A percentile compares a stretch with the other conserved stretches of the same genome.
These are phyloP conservation scores for Hydnomerulius pinastri DNA, from an alignment of 768 basidiomycete species.

Conservation along the genomic window DNA sequence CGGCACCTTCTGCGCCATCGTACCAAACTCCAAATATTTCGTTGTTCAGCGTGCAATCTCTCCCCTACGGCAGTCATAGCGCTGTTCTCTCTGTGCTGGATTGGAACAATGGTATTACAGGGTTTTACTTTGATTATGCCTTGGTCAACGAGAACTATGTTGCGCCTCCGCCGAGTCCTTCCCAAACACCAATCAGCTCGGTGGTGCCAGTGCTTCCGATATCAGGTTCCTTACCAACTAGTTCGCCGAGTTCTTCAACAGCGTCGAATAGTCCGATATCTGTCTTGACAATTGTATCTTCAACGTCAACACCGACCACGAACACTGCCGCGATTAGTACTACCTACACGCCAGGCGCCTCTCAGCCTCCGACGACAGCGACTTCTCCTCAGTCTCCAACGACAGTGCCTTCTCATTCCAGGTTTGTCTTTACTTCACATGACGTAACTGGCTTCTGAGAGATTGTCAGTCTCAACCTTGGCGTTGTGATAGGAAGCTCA, in stretches of 20 bases:
- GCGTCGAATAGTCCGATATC: too few relatives aligned
- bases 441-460: not conserved
- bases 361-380: not conserved
- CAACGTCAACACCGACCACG: not conserved
- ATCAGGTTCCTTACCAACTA: too few relatives aligned
- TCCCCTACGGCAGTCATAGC: not conserved
- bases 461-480: constrained; percentile 4
- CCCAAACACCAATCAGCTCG: not conserved
- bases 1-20: not conserved
- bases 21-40: constrained; percentile 2
- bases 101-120: not conserved
- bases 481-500: constrained; percentile 4
- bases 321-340: not conserved
- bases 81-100: constrained; percentile 1
- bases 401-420: not conserved
- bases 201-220: too few relatives aligned
- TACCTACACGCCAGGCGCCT: not conserved
- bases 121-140: constrained; percentile 6
- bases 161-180: not conserved
- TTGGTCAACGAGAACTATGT: not conserved
- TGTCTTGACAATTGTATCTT: not conserved
- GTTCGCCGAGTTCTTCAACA: not conserved
- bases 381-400: too few relatives aligned
- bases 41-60: not conserved
- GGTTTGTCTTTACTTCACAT: not conserved